A percentile compares a stretch with the other conserved stretches of the same genome.
Evolutionary conservation across 2,329 filamentous ascomycete species (phyloP).

Genomic region (Pseudocercospora fuligena): DNA sequence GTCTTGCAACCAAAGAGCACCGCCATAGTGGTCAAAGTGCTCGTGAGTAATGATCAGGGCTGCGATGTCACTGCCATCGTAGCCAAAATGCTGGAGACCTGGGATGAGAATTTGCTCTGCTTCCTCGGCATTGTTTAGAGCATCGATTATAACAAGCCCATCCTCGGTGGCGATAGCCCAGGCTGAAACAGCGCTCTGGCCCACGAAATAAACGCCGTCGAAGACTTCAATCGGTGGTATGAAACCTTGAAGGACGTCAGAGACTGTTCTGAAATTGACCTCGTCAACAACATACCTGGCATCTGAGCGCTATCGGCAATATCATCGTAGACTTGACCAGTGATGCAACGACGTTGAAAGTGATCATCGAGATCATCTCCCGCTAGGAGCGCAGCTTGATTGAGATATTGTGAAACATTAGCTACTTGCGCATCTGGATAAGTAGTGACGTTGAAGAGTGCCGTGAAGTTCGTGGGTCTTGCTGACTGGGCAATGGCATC

Average conservation of each 20-base stretch:
- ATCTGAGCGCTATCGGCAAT: conserved; percentile 11
- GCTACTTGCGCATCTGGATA: conserved; percentile 14
- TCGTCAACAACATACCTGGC: neutral
- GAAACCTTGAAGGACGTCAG: conserved; percentile 6
- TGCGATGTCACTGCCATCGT: conserved; percentile 21
- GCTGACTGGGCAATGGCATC: neutral
- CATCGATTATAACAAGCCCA: conserved; percentile 27
- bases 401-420: conserved; percentile 24
- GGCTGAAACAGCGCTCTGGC: conserved; percentile 23
- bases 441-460: conserved; percentile 10
- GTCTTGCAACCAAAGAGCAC: conserved; percentile 23
- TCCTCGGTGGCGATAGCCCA: conserved; percentile 26
- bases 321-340: conserved; percentile 17
- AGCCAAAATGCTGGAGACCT: conserved; percentile 21
- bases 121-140: conserved; percentile 23
- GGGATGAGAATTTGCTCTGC: conserved; percentile 18
- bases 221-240: conserved; percentile 23
- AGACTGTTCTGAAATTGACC: too few species aligned
- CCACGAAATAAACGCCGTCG: conserved; percentile 27
- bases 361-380: conserved; percentile 18
- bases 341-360: conserved; percentile 24
- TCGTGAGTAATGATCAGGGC: conserved; percentile 26
- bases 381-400: conserved; percentile 15
- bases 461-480: conserved; percentile 9
- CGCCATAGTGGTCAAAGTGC: conserved; percentile 26